Evolutionary conservation across 2,329 filamentous ascomycete species (phyloP), one percentile per base, ranked within the genome.

Genomic region (Aphanocladium album): DNA sequence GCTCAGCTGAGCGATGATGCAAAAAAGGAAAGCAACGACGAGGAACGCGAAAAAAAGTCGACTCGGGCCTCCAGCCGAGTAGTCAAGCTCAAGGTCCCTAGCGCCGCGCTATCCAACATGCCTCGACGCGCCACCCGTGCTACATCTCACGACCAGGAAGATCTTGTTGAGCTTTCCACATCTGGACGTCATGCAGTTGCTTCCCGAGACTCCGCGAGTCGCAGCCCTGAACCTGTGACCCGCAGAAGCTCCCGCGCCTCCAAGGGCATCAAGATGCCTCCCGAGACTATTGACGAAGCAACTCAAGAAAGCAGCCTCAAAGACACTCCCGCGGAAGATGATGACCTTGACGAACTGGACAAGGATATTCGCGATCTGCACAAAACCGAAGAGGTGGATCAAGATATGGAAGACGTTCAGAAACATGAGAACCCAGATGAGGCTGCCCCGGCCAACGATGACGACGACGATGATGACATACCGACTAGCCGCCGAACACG

Each of bases 171-270:
- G 66, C 74, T 88, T 16, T 82, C 84, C 6, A 82, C 78, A 65
- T 87, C 85, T 8, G 85, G 85, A n/a, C 80, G 77, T 60, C 84
- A 88, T 64, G 80, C 78, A 21, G 76, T 77, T 45, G 69, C 76
- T 2, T 76, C 81, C 43, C 74, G 74, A 19, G 79, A 80, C 46
- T 83, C 82, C 30, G 76, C 76, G 59, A 86, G 83, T 65, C 78
- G 75, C 65, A 86, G 82, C 62, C 84, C 85, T 0, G 84, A 88
- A 64, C 69, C 79, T 3, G 68, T 76, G 19, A 68, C 72, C 16
- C 77, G 78, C 30, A 74, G 82, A 62, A 72, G 78, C 5, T 80
- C 80, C 0, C 79, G 83, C 46, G 80, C 76, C 17, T 70, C 72
- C 17, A 86, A 86, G 69, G 78, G 78, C 7, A 64, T 83, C 2